Evolutionary conservation across 2,329 filamentous ascomycete genomes (phyloP).

Genomic region (Hymenoscyphus repandus): DNA sequence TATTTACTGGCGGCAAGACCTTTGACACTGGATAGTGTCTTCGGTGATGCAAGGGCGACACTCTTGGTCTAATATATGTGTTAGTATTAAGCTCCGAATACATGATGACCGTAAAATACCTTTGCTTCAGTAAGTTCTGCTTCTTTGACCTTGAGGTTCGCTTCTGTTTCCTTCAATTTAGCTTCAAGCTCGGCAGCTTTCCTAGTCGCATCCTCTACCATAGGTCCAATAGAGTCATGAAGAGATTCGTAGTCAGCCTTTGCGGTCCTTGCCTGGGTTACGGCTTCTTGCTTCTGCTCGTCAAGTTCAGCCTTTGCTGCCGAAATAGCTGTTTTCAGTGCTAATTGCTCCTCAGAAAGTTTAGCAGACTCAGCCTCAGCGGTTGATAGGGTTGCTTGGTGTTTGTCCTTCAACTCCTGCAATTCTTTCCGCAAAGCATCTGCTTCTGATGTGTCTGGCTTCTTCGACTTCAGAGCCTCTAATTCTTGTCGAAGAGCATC

Average conservation of each 20-base stretch:
- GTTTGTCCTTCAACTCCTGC: slow-evolving; percentile 41
- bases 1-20: slow-evolving; percentile 52
- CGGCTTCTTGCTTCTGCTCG: slow-evolving; percentile 45
- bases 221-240: slow-evolving; percentile 55
- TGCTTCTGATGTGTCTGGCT: slow-evolving; percentile 50
- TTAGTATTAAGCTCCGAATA: neutral
- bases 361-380: slow-evolving; percentile 32
- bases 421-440: slow-evolving; percentile 50
- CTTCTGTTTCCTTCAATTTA: slow-evolving; percentile 37
- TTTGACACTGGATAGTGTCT: slow-evolving; percentile 28
- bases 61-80: slow-evolving; percentile 39
- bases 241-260: slow-evolving; percentile 52
- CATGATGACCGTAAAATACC: slow-evolving; percentile 33
- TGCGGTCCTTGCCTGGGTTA: slow-evolving; percentile 46
- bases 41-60: slow-evolving; percentile 30
- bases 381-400: slow-evolving; percentile 38
- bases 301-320: slow-evolving; percentile 49
- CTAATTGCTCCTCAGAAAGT: slow-evolving; percentile 36
- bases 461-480: slow-evolving; percentile 51
- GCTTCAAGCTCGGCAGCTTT: slow-evolving; percentile 34
- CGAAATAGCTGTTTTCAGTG: slow-evolving; percentile 33
- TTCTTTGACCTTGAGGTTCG: slow-evolving; percentile 46
- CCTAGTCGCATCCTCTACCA: slow-evolving; percentile 50
- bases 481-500: slow-evolving; percentile 34
- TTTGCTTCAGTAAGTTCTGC: slow-evolving; percentile 58